Base-by-base conservation (phyloP, 1,284 basidiomycete species). In the Puccinia horiana region DNA sequence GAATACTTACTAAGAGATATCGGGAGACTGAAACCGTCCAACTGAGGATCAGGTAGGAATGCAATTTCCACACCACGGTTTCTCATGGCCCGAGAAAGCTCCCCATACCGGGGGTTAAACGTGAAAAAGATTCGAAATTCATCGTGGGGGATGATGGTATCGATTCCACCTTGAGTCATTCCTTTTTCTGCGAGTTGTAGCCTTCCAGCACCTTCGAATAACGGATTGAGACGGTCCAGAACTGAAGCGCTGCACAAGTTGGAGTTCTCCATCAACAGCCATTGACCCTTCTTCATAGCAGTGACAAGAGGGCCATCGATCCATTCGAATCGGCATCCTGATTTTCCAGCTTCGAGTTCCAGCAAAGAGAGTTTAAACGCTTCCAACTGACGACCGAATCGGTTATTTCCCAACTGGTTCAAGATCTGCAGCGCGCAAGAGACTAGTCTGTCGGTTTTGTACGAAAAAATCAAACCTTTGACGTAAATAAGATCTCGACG, bases 81-180 rank as follows among this genome's bases (percentile, higher is more conserved):
- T 58, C 97, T 92, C 97, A 99, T 99, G 0, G 97, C 97, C 54
- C 97, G 90, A 9, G 96, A 98, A 14, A 99, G 89, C 88, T 99
- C 97, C 72, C 97, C 98, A 84, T 93, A 90, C 83, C 92, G 91
- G 29, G 95, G 93, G 86, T 99, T 94, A 82, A 97, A 91, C 5
- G 92, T 91, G 95, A 99, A 97, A 88, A 99, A 93, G 12, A 99
- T 89, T 47, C 96, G 90, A 88, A 99, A 99, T 85, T 92, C 89
- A 0, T 92, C 90, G 87, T 99, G 95, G 0, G 97, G 96, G 37
- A 87, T 89, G 83, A 99, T 88, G 73, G 92, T 88, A 84, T 93
- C 91, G 0, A 96, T 91, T 56, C 90, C 88, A 47, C 93, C 93
- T 80, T 93, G 88, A 61, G 95, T 91, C 52, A 92, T 91, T 0